These are phyloP conservation scores for Stemphylium lycopersici DNA, from an alignment of 2,329 filamentous ascomycete species.

Conservation along the genomic window DNA sequence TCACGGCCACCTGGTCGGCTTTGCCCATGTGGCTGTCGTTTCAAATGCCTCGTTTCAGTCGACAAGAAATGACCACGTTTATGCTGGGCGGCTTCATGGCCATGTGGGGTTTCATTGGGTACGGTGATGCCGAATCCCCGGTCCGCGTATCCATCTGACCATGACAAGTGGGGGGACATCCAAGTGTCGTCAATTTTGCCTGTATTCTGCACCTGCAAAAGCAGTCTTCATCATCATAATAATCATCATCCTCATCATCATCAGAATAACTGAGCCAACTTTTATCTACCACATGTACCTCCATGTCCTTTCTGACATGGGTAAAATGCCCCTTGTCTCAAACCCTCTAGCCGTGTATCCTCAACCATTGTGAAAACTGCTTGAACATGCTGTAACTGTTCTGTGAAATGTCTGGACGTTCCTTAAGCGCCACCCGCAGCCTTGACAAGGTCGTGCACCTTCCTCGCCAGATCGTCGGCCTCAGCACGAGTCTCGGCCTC, in stretches of 20 bases:
- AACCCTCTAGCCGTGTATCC: not conserved
- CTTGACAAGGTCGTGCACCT: conserved; percentile 78
- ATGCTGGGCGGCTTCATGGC: conserved; percentile 3
- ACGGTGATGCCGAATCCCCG: conserved; percentile 2
- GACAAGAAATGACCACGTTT: conserved; percentile 7
- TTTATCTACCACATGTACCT: no score
- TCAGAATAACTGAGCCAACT: not conserved
- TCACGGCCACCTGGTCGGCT: not conserved
- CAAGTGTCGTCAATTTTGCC: not conserved
- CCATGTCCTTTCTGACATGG: no score
- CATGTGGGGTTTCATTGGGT: not conserved
- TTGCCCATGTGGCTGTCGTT: conserved; percentile 6
- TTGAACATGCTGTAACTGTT: no score
- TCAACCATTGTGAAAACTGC: not conserved
- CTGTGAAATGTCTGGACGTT: not conserved
- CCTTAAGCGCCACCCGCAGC: conserved; percentile 33
- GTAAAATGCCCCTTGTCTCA: no score
- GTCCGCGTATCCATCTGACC: not conserved
- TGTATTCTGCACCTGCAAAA: no score
- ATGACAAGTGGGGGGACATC: not conserved
- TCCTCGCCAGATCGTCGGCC: conserved; percentile 86
- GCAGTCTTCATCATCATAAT: not conserved
- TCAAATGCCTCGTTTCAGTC: conserved; percentile 9
- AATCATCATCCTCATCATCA: not conserved
- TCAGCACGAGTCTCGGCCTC: conserved; percentile 89